Conservation (phyloP, 495 filamentous ascomycete genomes). For the Echria macrotheca region DNA sequence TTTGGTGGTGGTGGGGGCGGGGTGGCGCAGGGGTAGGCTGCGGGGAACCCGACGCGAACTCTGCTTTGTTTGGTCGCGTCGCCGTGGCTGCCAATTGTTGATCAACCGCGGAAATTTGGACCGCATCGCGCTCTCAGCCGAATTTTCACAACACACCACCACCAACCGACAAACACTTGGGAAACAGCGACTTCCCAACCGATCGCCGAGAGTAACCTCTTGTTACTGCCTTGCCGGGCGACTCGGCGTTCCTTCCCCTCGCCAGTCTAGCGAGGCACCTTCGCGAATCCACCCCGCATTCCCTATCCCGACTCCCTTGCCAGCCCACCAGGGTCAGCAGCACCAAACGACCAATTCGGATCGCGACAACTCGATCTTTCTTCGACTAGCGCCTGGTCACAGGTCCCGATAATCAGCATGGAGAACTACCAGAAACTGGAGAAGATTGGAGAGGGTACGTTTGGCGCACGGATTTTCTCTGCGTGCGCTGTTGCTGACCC, state of each 20-base stretch:
- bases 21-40: background rate
- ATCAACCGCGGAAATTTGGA: slow-evolving; percentile 26
- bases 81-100: slow-evolving; percentile 22
- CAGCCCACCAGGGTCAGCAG: background rate
- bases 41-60: slow-evolving; percentile 6
- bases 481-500: slow-evolving; percentile 5
- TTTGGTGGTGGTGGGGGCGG: background rate
- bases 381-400: no score
- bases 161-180: no score
- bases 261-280: no score
- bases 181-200: no score
- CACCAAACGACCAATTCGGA: background rate
- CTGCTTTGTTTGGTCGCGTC: slow-evolving; percentile 21
- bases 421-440: slow-evolving; percentile 99
- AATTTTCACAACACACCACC: no score
- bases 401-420: no score
- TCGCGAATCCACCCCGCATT: background rate
- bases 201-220: no score
- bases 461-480: background rate
- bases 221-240: background rate
- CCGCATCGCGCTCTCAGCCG: no score
- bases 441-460: slow-evolving; percentile 94
- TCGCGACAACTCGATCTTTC: no score
- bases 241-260: background rate
- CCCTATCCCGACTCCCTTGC: background rate